Evolutionary conservation across 2,329 filamentous ascomycete species (phyloP), one percentile per base, ranked within the genome.

Genomic region (Penicillium sp.): DNA sequence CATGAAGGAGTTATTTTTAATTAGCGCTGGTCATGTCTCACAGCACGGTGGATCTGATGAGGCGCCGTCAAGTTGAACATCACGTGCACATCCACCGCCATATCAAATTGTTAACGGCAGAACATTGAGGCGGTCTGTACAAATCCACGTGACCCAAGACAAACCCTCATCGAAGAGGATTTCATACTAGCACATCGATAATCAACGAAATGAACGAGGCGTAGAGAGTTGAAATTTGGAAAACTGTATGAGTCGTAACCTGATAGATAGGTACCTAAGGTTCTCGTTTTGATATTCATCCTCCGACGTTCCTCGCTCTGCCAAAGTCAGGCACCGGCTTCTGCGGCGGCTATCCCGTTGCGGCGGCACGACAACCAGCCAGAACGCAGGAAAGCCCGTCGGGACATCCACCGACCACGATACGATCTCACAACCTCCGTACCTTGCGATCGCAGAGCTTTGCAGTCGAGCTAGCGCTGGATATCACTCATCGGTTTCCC

Each of bases 321-420:
- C 67, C 65, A 68, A 52, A 7, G 35, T 61, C 47, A 72, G 68
- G 67, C 65, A 64, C 3, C 17, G 54, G 51, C 68, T 76, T 73
- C 76, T 76, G 69, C 67, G 67, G 75, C 74, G 75, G 69, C 70
- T 77, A 77, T 71, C 68, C 68, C 65, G 64, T 74, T 74, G 73
- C 71, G 70, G 72, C 70, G 74, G 71, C 70, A 73, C 66, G 68
- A 70, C 67, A 73, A 71, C 73, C 73, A 75, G 69, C 71, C 73
- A 75, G 71, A 72, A 65, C 59, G 66, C 71, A 69, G 68, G 63
- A 72, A 74, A 69, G 68, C 64, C 69, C 71, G 68, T 73, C 69
- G 67, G 64, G 65, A 62, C 68, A 67, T 66, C 65, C 67, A 72
- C 71, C 70, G 64, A 61, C 64, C 59, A 61, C 57, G 51, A 59